These are phyloP conservation scores for Penicillium vulpinum DNA, from an alignment of 2,329 filamentous ascomycete species.

Conservation along the genomic window DNA sequence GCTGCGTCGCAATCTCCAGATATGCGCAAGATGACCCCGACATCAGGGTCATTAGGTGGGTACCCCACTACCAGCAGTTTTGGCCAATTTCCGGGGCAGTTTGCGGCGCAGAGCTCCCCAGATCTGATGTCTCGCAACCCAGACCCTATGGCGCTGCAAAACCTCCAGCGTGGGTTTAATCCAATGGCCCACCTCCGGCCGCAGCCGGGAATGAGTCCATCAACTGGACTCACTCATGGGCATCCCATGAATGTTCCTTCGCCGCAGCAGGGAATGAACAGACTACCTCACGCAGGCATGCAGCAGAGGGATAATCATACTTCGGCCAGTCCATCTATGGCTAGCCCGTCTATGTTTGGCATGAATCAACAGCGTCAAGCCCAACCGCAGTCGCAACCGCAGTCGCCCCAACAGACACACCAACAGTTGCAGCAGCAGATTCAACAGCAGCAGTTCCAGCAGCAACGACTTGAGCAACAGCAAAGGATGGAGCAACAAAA, in stretches of 20 bases:
- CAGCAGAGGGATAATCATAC: slow-evolving; percentile 24
- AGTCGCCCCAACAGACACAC: slow-evolving; percentile 31
- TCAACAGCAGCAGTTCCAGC: slow-evolving; percentile 25
- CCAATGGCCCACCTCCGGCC: slow-evolving; percentile 33
- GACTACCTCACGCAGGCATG: slow-evolving; percentile 25
- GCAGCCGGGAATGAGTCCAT: slow-evolving; percentile 29
- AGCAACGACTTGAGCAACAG: slow-evolving; percentile 21
- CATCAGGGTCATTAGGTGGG: slow-evolving; percentile 32
- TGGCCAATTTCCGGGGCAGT: slow-evolving; percentile 31
- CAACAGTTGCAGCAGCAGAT: slow-evolving; percentile 23
- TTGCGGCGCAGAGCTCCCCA: slow-evolving; percentile 29
- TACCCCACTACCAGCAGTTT: slow-evolving; percentile 31
- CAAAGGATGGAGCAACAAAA: slow-evolving; percentile 15
- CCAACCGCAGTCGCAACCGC: slow-evolving; percentile 26
- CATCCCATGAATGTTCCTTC: slow-evolving; percentile 33
- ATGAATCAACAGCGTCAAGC: slow-evolving; percentile 23
- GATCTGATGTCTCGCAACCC: slow-evolving; percentile 30
- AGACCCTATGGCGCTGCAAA: slow-evolving; percentile 33
- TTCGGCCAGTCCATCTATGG: slow-evolving; percentile 24
- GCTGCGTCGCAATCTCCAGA: slow-evolving; percentile 30
- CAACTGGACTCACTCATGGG: slow-evolving; percentile 29
- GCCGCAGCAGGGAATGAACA: slow-evolving; percentile 34
- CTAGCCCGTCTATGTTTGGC: slow-evolving; percentile 25
- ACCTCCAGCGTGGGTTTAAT: slow-evolving; percentile 32
- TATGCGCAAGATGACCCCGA: slow-evolving; percentile 36